Conservation (phyloP, 2,329 filamentous ascomycete genomes). For the Chrysosporium queenslandicum region DNA sequence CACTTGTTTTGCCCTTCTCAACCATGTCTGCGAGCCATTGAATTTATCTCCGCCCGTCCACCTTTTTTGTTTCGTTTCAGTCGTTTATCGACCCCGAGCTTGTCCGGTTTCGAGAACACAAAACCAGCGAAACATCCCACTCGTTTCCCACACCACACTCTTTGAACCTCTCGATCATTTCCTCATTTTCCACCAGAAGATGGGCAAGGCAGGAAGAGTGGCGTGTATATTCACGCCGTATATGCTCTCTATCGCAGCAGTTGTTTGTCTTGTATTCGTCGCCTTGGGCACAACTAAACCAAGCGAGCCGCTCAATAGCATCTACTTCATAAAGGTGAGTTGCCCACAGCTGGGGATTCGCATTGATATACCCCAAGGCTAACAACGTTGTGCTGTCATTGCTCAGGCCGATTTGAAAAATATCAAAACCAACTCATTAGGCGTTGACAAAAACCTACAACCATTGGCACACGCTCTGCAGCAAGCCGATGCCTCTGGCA, state of each 20-base stretch:
- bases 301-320: slow-evolving; percentile 37
- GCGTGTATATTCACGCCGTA: slow-evolving; percentile 84
- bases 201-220: slow-evolving; percentile 67
- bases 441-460: slow-evolving; percentile 31
- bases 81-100: background rate
- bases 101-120: background rate
- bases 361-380: too few relatives aligned
- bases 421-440: slow-evolving; percentile 43
- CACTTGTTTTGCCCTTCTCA: too few relatives aligned
- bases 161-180: background rate
- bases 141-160: background rate
- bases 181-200: slow-evolving; percentile 29
- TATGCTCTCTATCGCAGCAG: slow-evolving; percentile 63
- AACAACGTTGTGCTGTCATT: too few relatives aligned
- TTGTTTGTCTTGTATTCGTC: slow-evolving; percentile 56
- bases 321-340: slow-evolving; percentile 48
- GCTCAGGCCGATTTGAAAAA: slow-evolving; percentile 50
- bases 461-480: slow-evolving; percentile 26
- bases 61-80: background rate
- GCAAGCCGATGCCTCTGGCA: slow-evolving; percentile 34
- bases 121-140: background rate
- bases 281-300: slow-evolving; percentile 47
- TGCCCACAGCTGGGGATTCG: too few relatives aligned
- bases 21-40: background rate
- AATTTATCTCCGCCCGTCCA: too few relatives aligned